Percentiles rank a stretch among this genome's conserved stretches.
Evolutionary conservation across 169 alveolate genomes (phyloP).

Genomic region (Theileria parva): DNA sequence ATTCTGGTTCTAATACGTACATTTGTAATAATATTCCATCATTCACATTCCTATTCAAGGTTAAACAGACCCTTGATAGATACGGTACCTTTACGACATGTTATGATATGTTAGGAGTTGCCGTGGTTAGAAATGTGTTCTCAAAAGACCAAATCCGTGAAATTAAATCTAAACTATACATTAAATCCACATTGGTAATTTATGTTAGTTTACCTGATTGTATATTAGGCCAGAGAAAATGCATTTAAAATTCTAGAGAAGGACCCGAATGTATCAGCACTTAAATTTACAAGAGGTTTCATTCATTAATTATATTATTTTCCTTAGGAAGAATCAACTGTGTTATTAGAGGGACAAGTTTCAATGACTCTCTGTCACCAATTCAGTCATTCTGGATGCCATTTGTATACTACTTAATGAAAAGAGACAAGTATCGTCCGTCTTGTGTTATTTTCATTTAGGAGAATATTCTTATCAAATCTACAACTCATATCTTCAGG

Average conservation of each 20-base stretch:
- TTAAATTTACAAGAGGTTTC: conserved; percentile 55
- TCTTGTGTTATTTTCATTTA: neutral
- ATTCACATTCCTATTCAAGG: neutral
- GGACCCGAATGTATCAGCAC: conserved; percentile 56
- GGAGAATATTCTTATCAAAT: conserved; percentile 40
- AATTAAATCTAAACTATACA: conserved; percentile 28
- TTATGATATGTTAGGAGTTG: conserved; percentile 26
- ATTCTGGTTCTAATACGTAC: neutral
- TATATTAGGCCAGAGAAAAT: conserved; percentile 37
- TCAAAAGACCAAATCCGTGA: conserved; percentile 17
- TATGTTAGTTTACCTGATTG: too few relatives aligned
- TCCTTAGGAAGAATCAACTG: conserved; percentile 57
- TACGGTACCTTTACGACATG: neutral
- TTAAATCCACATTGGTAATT: conserved; percentile 36
- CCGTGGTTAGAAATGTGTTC: conserved; percentile 60
- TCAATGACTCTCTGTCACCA: conserved; percentile 25
- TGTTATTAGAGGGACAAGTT: conserved; percentile 48
- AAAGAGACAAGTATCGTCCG: conserved; percentile 6
- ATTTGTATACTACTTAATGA: conserved; percentile 34
- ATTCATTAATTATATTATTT: too few relatives aligned
- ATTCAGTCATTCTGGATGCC: conserved; percentile 66
- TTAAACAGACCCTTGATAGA: neutral
- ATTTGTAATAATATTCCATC: neutral
- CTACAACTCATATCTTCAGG: conserved; percentile 54
- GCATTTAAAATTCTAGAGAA: conserved; percentile 38